A percentile compares a stretch with the other conserved stretches of the same genome.
phyloP scores from a whole-genome alignment of 148 eudicot species.

The Rhododendron ferrugineum region DNA sequence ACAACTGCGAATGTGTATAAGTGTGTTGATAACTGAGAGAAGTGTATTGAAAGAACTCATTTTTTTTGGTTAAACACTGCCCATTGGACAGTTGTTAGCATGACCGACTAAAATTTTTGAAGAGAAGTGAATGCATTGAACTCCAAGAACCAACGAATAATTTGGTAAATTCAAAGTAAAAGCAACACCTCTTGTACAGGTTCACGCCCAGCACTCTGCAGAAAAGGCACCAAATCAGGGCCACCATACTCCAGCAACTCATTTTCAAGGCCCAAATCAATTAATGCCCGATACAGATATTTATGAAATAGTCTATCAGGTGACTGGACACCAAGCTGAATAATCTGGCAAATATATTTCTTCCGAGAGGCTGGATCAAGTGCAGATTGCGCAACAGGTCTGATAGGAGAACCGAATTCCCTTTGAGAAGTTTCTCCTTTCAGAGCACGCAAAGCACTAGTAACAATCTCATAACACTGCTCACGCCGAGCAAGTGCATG shows the following conservation, averaged over 20 bases:
- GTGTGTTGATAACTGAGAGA: background rate
- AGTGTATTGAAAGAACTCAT: background rate
- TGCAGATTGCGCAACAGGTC: slow-evolving; percentile 48
- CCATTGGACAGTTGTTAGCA: background rate
- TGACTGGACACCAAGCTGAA: slow-evolving; percentile 95
- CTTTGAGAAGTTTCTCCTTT: slow-evolving; percentile 59
- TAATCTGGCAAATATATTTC: slow-evolving; percentile 81
- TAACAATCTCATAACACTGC: slow-evolving; percentile 85
- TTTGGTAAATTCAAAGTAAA: background rate
- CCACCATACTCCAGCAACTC: slow-evolving; percentile 95
- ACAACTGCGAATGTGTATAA: background rate
- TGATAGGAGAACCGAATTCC: slow-evolving; percentile 70
- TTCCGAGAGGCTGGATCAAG: slow-evolving; percentile 68
- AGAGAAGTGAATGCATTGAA: background rate
- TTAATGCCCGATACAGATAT: slow-evolving; percentile 70
- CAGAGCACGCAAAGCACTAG: slow-evolving; percentile 65
- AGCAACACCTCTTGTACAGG: slow-evolving; percentile 53
- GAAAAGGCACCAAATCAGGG: slow-evolving; percentile 87
- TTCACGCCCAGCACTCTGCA: slow-evolving; percentile 77
- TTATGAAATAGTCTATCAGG: slow-evolving; percentile 86
- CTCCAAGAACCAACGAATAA: background rate
- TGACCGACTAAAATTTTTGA: background rate
- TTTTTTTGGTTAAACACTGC: background rate
- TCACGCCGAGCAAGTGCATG: slow-evolving; percentile 79
- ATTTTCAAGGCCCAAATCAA: slow-evolving; percentile 90